These are phyloP conservation scores for Pterocarpus macrocarpus DNA, from an alignment of 306 rosid genomes.

Conservation along the genomic window DNA sequence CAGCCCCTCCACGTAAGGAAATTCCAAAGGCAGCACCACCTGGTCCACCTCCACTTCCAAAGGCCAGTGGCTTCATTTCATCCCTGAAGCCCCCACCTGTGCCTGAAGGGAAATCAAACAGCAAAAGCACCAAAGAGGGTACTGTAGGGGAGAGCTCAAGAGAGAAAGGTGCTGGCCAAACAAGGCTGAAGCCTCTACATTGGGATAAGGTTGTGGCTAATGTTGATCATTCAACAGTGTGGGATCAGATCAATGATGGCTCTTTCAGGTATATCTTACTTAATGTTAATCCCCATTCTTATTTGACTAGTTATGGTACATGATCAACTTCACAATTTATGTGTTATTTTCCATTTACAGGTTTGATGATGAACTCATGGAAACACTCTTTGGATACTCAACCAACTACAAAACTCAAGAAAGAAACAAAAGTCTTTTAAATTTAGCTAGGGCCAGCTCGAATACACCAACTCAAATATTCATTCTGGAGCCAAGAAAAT, in stretches of 20 bases:
- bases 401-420: conserved; percentile 49
- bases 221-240: conserved; percentile 83
- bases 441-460: conserved; percentile 49
- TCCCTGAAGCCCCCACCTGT: conserved; percentile 57
- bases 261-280: conserved; percentile 65
- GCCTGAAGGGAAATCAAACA: conserved; percentile 53
- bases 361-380: conserved; percentile 84
- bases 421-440: conserved; percentile 49
- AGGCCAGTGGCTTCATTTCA: conserved; percentile 48
- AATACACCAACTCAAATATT: conserved; percentile 63
- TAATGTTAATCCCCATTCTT: neutral
- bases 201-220: conserved; percentile 91
- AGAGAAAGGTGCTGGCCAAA: conserved; percentile 46
- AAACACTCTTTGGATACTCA: conserved; percentile 78
- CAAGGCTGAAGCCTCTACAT: conserved; percentile 81
- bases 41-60: conserved; percentile 54
- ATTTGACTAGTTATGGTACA: neutral
- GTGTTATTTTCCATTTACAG: conserved; percentile 48
- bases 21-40: conserved; percentile 44
- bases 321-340: conserved; percentile 10
- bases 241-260: conserved; percentile 86
- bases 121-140: conserved; percentile 41
- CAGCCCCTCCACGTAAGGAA: conserved; percentile 7
- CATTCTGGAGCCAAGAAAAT: conserved; percentile 74
- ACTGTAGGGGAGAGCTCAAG: conserved; percentile 50